Conservation (phyloP, 768 basidiomycete genomes). For the Tulasnella calospora region DNA sequence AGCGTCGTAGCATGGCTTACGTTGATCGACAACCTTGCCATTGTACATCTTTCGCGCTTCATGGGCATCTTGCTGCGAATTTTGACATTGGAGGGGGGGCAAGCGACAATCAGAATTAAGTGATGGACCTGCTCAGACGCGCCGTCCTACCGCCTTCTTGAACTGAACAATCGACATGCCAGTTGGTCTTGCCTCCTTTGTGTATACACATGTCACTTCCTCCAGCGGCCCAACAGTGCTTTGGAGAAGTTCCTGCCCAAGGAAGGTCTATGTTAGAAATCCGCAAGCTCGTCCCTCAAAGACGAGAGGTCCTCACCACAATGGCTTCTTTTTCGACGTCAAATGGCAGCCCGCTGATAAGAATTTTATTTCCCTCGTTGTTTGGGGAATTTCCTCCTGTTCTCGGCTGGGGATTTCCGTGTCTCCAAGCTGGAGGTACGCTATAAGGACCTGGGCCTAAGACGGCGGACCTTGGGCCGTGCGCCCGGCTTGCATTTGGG, state of each 20-base stretch:
- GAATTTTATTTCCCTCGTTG: slow-evolving; percentile 18
- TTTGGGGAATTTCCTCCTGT: background rate
- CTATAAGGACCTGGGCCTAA: slow-evolving; percentile 4
- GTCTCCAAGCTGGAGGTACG: slow-evolving; percentile 23
- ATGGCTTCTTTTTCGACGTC: slow-evolving; percentile 16
- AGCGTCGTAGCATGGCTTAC: background rate
- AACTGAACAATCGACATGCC: slow-evolving; percentile 25
- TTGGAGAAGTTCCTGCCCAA: slow-evolving; percentile 7
- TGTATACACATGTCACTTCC: slow-evolving; percentile 17
- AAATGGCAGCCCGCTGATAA: slow-evolving; percentile 12
- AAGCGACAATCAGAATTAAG: background rate
- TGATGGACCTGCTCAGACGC: background rate
- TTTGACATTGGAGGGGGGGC: background rate
- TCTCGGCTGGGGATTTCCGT: background rate
- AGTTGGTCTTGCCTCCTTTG: slow-evolving; percentile 14
- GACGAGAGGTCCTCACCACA: background rate
- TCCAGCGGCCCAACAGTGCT: slow-evolving; percentile 21
- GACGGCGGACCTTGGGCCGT: background rate
- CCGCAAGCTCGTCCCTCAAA: background rate
- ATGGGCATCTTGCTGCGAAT: slow-evolving; percentile 9
- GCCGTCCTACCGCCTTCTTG: slow-evolving; percentile 11
- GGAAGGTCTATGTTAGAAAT: background rate
- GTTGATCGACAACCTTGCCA: slow-evolving; percentile 24
- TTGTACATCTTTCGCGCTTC: slow-evolving; percentile 19
- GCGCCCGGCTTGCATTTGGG: background rate